These are phyloP conservation scores for Beauveria sp. DNA, from an alignment of 2,329 filamentous ascomycete species.

Conservation along the genomic window DNA sequence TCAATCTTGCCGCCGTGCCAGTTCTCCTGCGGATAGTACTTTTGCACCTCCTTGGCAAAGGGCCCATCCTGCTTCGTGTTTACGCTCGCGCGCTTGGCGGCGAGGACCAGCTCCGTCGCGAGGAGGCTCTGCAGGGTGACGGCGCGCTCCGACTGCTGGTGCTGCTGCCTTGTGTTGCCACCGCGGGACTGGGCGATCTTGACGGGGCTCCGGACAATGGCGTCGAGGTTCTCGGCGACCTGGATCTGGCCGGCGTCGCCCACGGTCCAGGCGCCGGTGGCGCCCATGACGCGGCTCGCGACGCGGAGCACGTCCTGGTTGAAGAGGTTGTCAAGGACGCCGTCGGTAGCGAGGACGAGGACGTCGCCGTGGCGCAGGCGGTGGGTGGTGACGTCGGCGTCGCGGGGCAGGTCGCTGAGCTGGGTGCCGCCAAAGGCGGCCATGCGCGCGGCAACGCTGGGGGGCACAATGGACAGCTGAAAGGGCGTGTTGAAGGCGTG, in stretches of 20 bases:
- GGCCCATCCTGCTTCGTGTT: constrained; percentile 80
- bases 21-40: constrained; percentile 74
- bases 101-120: constrained; percentile 69
- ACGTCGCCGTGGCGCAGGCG: constrained; percentile 83
- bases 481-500: constrained; percentile 98
- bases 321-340: constrained; percentile 92
- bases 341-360: constrained; percentile 88
- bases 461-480: constrained; percentile 83
- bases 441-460: constrained; percentile 69
- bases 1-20: constrained; percentile 93
- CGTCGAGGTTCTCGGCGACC: constrained; percentile 53
- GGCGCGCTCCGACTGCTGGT: constrained; percentile 18
- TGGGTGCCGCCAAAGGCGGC: constrained; percentile 76
- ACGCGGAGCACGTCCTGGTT: constrained; percentile 81
- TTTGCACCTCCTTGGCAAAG: constrained; percentile 90
- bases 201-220: constrained; percentile 23
- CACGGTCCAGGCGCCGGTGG: constrained; percentile 65
- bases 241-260: constrained; percentile 51
- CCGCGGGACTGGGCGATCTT: constrained; percentile 15
- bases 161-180: constrained; percentile 10
- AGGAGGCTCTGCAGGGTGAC: constrained; percentile 67
- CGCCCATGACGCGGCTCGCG: constrained; percentile 68
- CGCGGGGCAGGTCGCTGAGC: constrained; percentile 74
- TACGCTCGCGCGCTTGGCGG: constrained; percentile 77
- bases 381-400: constrained; percentile 74